Conservation (phyloP, 2,329 filamentous ascomycete genomes). For the Immersiporthe knoxdaviesiana region DNA sequence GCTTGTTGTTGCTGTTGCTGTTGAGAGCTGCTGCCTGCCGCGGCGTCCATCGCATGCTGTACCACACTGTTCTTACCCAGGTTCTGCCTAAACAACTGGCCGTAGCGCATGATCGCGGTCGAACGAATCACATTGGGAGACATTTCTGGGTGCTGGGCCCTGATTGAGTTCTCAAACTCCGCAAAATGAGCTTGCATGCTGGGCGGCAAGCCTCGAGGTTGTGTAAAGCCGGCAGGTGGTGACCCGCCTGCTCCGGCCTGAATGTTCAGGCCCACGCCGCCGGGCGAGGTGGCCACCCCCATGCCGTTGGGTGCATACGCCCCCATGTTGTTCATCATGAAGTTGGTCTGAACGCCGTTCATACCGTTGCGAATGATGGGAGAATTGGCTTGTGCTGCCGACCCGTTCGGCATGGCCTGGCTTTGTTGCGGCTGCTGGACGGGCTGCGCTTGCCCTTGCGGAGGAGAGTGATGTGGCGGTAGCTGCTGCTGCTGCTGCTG, state of each 20-base stretch:
- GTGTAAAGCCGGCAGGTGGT: slow-evolving; percentile 36
- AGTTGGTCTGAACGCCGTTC: slow-evolving; percentile 54
- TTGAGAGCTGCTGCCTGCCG: slow-evolving; percentile 53
- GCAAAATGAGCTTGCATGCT: slow-evolving; percentile 53
- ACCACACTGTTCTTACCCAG: slow-evolving; percentile 48
- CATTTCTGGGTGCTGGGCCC: slow-evolving; percentile 55
- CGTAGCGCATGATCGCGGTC: slow-evolving; percentile 54
- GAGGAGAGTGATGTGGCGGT: slow-evolving; percentile 36
- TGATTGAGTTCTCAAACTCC: slow-evolving; percentile 56
- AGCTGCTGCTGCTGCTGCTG: slow-evolving; percentile 35
- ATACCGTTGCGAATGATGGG: slow-evolving; percentile 37
- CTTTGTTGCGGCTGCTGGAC: slow-evolving; percentile 43
- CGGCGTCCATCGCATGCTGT: slow-evolving; percentile 59
- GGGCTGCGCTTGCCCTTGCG: slow-evolving; percentile 36
- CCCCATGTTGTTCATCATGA: slow-evolving; percentile 56
- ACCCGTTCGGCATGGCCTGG: slow-evolving; percentile 36
- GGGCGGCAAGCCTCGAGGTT: slow-evolving; percentile 49
- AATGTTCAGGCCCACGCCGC: slow-evolving; percentile 49
- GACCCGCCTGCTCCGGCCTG: slow-evolving; percentile 50
- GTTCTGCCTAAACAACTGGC: slow-evolving; percentile 37
- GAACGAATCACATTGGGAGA: slow-evolving; percentile 54
- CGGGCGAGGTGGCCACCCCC: slow-evolving; percentile 49
- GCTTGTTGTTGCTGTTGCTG: slow-evolving; percentile 54
- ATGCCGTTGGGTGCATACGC: slow-evolving; percentile 48
- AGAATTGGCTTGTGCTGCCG: slow-evolving; percentile 24